Conservation (phyloP, 23 red algal genomes). For the Gracilaria vermiculophylla region DNA sequence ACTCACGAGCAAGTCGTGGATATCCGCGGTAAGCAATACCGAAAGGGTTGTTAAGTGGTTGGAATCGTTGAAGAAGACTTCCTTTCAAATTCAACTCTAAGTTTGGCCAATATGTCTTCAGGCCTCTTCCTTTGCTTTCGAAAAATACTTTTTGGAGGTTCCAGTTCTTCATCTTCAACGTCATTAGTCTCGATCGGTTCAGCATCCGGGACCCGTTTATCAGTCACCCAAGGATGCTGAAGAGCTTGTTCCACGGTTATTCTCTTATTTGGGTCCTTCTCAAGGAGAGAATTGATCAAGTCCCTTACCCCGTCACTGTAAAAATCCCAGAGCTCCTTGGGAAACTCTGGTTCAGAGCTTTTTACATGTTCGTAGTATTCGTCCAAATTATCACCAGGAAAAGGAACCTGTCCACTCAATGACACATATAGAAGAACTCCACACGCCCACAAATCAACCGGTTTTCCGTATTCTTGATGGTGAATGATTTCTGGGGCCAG, state of each 20-base stretch:
- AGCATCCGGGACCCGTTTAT: background rate
- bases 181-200: background rate
- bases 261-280: conserved; percentile 71
- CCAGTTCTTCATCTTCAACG: background rate
- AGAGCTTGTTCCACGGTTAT: conserved; percentile 52
- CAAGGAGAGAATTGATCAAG: conserved; percentile 60
- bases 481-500: conserved; percentile 77
- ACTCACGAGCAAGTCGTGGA: too few species aligned
- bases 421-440: conserved; percentile 77
- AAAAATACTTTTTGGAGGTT: conserved; percentile 44
- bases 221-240: conserved; percentile 73
- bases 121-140: conserved; percentile 18
- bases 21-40: too few species aligned
- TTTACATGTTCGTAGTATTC: conserved; percentile 60
- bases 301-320: conserved; percentile 67
- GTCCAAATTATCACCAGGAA: conserved; percentile 52
- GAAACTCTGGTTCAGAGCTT: conserved; percentile 57
- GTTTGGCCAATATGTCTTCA: conserved; percentile 40
- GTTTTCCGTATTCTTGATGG: conserved; percentile 28
- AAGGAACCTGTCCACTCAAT: conserved; percentile 68
- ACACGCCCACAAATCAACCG: conserved; percentile 81
- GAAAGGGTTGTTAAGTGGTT: too few species aligned
- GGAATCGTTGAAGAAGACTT: background rate
- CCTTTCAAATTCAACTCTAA: background rate
- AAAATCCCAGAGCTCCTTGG: conserved; percentile 55